Conservation (phyloP, 768 basidiomycete genomes). For the Cystobasidium ongulense region DNA sequence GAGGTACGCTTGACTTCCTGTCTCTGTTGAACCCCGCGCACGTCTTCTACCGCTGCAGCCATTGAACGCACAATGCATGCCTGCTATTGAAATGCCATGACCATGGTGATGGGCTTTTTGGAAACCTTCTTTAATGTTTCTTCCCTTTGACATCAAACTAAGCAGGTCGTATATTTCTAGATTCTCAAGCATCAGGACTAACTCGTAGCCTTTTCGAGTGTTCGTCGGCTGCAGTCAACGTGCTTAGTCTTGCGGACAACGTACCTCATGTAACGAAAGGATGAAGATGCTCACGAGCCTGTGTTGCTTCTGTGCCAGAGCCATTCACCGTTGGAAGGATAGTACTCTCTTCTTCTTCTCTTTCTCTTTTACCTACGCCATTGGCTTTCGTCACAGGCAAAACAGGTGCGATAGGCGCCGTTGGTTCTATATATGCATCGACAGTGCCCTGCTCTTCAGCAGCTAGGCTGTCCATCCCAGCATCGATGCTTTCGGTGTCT, state of each 20-base stretch:
- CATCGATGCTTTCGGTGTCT: neutral
- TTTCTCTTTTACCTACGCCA: neutral
- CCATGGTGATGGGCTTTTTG: too few species aligned
- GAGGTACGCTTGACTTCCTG: too few species aligned
- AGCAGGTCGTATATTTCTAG: neutral
- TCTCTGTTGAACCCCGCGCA: too few species aligned
- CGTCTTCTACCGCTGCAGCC: too few species aligned
- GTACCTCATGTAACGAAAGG: neutral
- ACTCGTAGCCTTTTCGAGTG: neutral
- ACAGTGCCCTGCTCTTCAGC: neutral
- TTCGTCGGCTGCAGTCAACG: neutral
- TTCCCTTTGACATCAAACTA: too few species aligned
- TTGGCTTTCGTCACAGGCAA: neutral
- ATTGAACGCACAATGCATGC: too few species aligned
- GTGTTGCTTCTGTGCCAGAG: neutral
- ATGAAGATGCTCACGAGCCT: neutral
- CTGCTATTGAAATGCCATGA: too few species aligned
- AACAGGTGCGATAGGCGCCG: neutral
- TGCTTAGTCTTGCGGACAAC: neutral
- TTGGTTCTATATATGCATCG: neutral
- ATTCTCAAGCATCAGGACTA: neutral
- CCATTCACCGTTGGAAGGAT: neutral
- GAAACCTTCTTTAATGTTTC: too few species aligned
- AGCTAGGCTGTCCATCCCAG: neutral
- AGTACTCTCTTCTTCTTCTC: neutral